phyloP scores from a whole-genome alignment of 306 rosid genomes.

The Malus orientalis region DNA sequence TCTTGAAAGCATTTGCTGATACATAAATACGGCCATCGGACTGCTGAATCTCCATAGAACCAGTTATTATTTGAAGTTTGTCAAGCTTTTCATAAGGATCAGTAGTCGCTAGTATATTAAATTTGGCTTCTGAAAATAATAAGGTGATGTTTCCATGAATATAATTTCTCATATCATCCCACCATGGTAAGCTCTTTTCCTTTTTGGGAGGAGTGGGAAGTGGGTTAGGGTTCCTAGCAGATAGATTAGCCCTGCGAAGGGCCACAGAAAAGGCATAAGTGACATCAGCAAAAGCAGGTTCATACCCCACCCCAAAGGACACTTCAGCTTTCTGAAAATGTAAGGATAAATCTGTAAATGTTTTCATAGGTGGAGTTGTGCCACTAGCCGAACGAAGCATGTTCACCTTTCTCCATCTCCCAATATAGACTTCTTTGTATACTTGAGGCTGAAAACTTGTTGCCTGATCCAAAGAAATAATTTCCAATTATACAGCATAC shows the following conservation, averaged over 20 bases:
- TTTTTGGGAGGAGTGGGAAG: slow-evolving; percentile 62
- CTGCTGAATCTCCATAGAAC: slow-evolving; percentile 78
- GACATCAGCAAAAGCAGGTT: slow-evolving; percentile 85
- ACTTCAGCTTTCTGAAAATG: slow-evolving; percentile 75
- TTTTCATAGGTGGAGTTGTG: slow-evolving; percentile 92
- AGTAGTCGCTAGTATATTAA: slow-evolving; percentile 72
- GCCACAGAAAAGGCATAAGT: slow-evolving; percentile 93
- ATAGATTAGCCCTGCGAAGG: slow-evolving; percentile 95
- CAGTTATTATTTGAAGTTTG: slow-evolving; percentile 63
- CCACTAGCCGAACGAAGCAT: slow-evolving; percentile 98
- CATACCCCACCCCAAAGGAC: slow-evolving; percentile 94
- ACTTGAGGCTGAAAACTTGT: slow-evolving; percentile 96
- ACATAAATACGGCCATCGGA: slow-evolving; percentile 76
- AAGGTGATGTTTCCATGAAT: slow-evolving; percentile 80
- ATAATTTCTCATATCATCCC: slow-evolving; percentile 98
- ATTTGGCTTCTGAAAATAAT: slow-evolving; percentile 59
- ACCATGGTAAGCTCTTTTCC: slow-evolving; percentile 97
- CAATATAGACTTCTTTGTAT: slow-evolving; percentile 74
- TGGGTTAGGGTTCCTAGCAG: slow-evolving; percentile 46
- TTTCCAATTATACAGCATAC: slow-evolving; percentile 18
- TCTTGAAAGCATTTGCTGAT: slow-evolving; percentile 69
- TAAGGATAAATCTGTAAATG: slow-evolving; percentile 71
- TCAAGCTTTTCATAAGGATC: slow-evolving; percentile 97
- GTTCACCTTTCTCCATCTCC: slow-evolving; percentile 91
- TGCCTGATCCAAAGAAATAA: slow-evolving; percentile 58